phyloP scores from a whole-genome alignment of 73 alveolate species.

The Paramecium sonneborni region DNA sequence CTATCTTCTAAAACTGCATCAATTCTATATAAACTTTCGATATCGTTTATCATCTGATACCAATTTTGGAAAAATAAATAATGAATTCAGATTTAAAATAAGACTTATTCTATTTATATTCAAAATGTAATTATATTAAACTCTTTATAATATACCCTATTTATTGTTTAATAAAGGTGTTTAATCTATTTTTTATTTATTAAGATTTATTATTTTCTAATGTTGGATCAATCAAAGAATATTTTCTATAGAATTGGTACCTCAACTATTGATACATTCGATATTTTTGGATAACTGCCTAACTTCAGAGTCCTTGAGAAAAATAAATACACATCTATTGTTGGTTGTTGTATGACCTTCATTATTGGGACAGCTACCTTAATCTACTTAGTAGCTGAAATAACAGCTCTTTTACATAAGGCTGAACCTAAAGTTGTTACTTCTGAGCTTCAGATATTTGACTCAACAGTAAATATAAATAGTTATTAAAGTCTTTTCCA shows the following conservation, averaged over 20 bases:
- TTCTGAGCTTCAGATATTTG: constrained; percentile 1
- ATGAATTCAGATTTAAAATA: background rate
- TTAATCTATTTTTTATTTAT: background rate
- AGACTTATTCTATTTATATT: background rate
- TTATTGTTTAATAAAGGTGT: background rate
- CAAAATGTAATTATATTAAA: background rate
- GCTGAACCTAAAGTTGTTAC: background rate
- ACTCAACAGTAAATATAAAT: background rate
- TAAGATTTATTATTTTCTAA: background rate
- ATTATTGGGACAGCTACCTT: background rate
- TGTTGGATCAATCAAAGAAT: background rate
- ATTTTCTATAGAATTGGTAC: background rate
- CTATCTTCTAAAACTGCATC: background rate
- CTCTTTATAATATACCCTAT: background rate
- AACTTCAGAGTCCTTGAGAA: background rate
- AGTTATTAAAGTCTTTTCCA: background rate
- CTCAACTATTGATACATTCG: background rate
- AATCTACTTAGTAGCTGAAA: background rate
- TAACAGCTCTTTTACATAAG: background rate
- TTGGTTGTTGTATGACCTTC: background rate
- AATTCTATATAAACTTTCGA: background rate
- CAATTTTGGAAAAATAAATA: background rate
- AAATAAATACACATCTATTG: background rate
- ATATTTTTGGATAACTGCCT: background rate
- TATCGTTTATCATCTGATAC: background rate